Evolutionary conservation across 345 rosid species (phyloP), one percentile per base, ranked within the genome.

Genomic region (Eucalyptus polybractea): DNA sequence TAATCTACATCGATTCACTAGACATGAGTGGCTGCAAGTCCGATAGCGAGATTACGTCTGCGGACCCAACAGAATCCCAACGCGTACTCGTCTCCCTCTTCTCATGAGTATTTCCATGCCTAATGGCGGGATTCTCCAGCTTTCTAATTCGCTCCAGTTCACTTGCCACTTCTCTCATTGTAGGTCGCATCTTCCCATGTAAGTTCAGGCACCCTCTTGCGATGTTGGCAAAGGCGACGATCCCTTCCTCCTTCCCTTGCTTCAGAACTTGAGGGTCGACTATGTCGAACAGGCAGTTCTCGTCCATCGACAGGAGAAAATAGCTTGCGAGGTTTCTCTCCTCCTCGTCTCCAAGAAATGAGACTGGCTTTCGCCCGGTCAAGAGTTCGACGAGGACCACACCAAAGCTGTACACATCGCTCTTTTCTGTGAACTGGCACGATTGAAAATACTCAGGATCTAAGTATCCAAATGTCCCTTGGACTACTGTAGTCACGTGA

Each of bases 401-500:
- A 1, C 91, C 92, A 42, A 91, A 91, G 13, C 92, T 91, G 37
- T 89, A 91, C 37, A 89, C 90, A 45, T 89, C 89, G 6, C 91
- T 91, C 27, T 91, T 89, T 9, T 89, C 91, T 24, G 91, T 89
- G 42, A 87, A 86, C 29, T 88, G 87, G 6, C 88, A 42, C 0
- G 91, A 16, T 27, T 13, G 86, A 27, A 89, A 92, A 31, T 90
- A 90, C 50, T 89, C 88, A 1, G 90, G 91, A 76, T 90, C 90
- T 1, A 92, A 60, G 90, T 91, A 91, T 2, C 93, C 93, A 53
- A 90, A 90, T 11, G 92, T 92, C 5, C 93, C 93, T 60, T 90
- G 89, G 19, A 92, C 88, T 22, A 9, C 31, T 12, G 90, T 90
- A 25, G 93, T 92, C 37, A 92, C 15, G 12, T 90, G 91, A 47